Conservation (phyloP, 225 moss, liverwort and hornwort species). For the Lunularia cruciata region DNA sequence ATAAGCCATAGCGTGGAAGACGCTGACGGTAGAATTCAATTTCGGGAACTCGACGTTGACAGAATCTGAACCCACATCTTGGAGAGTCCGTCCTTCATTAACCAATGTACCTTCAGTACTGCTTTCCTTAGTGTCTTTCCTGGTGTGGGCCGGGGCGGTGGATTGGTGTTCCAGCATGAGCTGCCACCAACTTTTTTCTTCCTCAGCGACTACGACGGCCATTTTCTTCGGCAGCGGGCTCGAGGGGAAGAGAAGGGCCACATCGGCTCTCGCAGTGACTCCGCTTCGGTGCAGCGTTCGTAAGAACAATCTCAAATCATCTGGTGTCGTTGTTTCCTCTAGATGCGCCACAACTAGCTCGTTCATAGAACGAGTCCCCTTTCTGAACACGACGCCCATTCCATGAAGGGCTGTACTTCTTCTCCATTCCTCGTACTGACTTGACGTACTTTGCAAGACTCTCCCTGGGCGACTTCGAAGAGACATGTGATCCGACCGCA, state of each 20-base stretch:
- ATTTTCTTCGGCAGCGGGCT: constrained; percentile 38
- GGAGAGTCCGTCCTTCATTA: neutral
- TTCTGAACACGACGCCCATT: constrained; percentile 68
- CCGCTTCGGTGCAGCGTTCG: constrained; percentile 81
- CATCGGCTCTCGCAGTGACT: constrained; percentile 62
- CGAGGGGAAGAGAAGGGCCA: constrained; percentile 67
- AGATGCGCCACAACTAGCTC: constrained; percentile 74
- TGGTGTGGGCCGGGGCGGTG: constrained; percentile 28
- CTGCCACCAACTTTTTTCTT: constrained; percentile 59
- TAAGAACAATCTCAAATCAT: constrained; percentile 65
- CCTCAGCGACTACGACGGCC: constrained; percentile 46
- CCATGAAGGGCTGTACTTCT: constrained; percentile 58
- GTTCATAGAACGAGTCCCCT: constrained; percentile 56
- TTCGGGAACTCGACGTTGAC: constrained; percentile 14
- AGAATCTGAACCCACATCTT: neutral
- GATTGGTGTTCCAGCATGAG: constrained; percentile 32
- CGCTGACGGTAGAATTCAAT: constrained; percentile 53
- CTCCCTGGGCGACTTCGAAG: constrained; percentile 19
- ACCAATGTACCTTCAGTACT: neutral
- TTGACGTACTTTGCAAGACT: constrained; percentile 21
- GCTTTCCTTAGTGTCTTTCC: neutral
- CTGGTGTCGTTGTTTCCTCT: constrained; percentile 46
- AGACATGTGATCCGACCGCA: neutral
- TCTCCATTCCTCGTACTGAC: constrained; percentile 1
- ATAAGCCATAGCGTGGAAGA: constrained; percentile 54